phyloP scores from a whole-genome alignment of 768 basidiomycete genomes.

The Suillus clintonianus region DNA sequence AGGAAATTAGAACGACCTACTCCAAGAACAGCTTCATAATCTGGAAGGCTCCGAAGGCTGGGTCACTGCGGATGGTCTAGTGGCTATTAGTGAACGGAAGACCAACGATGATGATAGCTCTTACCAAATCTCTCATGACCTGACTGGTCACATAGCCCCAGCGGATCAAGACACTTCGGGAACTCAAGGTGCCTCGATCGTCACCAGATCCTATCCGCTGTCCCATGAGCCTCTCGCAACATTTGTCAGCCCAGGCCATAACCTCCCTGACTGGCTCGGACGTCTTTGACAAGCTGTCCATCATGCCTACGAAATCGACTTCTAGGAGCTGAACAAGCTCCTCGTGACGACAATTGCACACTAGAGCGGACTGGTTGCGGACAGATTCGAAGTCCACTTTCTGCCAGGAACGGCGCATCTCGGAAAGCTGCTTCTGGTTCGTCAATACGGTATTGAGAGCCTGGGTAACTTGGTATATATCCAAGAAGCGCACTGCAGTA shows the following conservation, averaged over 20 bases:
- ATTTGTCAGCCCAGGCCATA: conserved; percentile 91
- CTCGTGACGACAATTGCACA: conserved; percentile 91
- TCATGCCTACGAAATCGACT: conserved; percentile 77
- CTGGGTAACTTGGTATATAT: conserved; percentile 91
- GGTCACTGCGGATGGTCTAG: conserved; percentile 90
- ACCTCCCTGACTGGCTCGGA: conserved; percentile 82
- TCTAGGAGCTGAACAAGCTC: conserved; percentile 84
- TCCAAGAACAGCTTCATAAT: conserved; percentile 90
- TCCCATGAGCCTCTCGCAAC: conserved; percentile 82
- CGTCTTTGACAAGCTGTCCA: conserved; percentile 72
- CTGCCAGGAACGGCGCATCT: conserved; percentile 87
- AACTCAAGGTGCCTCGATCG: conserved; percentile 81
- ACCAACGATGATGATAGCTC: conserved; percentile 24
- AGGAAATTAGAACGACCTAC: conserved; percentile 45
- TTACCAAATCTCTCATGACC: conserved; percentile 87
- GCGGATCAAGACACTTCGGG: conserved; percentile 82
- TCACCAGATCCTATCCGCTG: conserved; percentile 61
- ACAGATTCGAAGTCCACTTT: conserved; percentile 91
- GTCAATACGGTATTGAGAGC: conserved; percentile 86
- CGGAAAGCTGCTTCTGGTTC: conserved; percentile 80
- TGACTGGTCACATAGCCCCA: conserved; percentile 95
- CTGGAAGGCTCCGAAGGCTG: conserved; percentile 91
- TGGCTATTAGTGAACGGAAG: conserved; percentile 6
- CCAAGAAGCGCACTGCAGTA: conserved; percentile 78
- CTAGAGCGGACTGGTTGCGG: conserved; percentile 88